Evolutionary conservation across 352 stramenopile genomes (phyloP), one percentile per base, ranked within the genome.

Genomic region (Globisporangium recalcitrans): DNA sequence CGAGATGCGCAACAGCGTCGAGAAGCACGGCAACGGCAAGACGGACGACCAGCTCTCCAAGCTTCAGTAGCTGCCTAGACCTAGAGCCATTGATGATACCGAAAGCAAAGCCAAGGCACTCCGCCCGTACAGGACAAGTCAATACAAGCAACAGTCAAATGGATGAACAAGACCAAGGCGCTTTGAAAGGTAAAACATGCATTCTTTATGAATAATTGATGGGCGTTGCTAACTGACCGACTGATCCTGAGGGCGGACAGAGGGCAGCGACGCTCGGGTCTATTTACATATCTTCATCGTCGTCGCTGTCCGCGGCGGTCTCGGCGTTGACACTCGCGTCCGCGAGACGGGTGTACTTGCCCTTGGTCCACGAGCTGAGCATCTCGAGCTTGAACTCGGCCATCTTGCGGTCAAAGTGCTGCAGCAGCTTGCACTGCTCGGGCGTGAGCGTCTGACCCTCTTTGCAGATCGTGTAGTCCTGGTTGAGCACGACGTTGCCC

Each of bases 361-460:
- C 77, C 58, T 89, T 85, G 63, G 70, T 75, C 86, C 86, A 95
- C 56, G 84, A 71, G 51, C 83, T 92, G 44, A 95, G 68, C 63
- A 88, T 72, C 64, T 79, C 71, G 11, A 95, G 76, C 75, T 90
- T 90, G 64, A 95, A 95, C 63, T 88, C 78, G 61, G 84, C 82
- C 79, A 95, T 90, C 72, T 93, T 93, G 59, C 73, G 83, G 74
- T 95, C 86, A 64, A 95, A 95, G 74, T 95, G 84, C 51, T 97
- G 80, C 42, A 99, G 84, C 58, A 98, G 79, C 72, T 98, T 98
- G 58, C 95, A 97, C 66, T 98, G 90, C 68, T 99, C 96, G 1
- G 97, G 92, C 55, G 82, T 97, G 11, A 99, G 71, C 29, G 87
- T 91, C 69, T 98, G 85, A 46, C 97, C 97, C 71, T 91, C 67